A percentile compares a stretch with the other conserved stretches of the same genome.
Conservation (phyloP, 495 filamentous ascomycete genomes). For the Entonaema liquescens region DNA sequence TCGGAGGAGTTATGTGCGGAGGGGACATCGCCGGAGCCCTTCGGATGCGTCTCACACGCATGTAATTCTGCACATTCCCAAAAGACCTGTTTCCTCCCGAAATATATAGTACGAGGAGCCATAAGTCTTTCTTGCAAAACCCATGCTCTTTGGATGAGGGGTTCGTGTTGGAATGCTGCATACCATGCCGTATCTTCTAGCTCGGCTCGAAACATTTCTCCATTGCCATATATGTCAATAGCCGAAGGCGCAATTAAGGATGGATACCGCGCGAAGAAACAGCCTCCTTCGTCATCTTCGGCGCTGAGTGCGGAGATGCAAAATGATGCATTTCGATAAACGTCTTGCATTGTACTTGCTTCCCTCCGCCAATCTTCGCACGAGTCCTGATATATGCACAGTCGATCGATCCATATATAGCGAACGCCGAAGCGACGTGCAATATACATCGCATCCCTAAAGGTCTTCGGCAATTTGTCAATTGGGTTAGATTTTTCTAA, state of each 20-base stretch:
- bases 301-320: neutral
- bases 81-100: slow-evolving; percentile 14
- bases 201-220: neutral
- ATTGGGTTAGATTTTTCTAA: neutral
- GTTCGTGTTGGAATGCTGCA: neutral
- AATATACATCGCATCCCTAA: neutral
- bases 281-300: neutral
- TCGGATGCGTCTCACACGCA: neutral
- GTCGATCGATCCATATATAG: neutral
- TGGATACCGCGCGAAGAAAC: neutral
- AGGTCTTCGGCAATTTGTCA: neutral
- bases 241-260: neutral
- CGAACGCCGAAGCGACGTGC: neutral
- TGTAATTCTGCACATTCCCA: slow-evolving; percentile 26
- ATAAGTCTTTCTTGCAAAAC: slow-evolving; percentile 15
- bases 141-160: neutral
- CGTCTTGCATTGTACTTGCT: neutral
- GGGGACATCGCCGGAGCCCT: neutral
- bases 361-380: neutral
- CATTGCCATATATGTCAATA: neutral
- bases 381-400: neutral
- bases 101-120: slow-evolving; percentile 16
- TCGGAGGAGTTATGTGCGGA: neutral
- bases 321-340: neutral
- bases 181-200: neutral